phyloP scores from a whole-genome alignment of 179 eudicot genomes.

The Spinacia oleracea region DNA sequence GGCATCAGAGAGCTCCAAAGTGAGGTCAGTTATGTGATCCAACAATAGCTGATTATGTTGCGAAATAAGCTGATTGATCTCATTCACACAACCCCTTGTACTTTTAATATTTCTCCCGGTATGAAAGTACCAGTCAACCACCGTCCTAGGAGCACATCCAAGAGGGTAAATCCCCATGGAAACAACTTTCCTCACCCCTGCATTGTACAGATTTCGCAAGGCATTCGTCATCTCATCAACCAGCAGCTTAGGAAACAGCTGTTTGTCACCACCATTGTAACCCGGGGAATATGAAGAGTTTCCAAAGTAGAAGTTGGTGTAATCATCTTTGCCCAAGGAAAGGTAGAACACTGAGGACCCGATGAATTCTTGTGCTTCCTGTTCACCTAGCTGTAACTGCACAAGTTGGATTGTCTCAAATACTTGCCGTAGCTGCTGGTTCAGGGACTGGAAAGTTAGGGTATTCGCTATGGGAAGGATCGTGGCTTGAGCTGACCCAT shows the following conservation, averaged over 20 bases:
- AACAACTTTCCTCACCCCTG: constrained; percentile 51
- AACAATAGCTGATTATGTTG: constrained; percentile 48
- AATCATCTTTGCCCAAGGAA: constrained; percentile 69
- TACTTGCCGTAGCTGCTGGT: constrained; percentile 61
- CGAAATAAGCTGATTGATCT: constrained; percentile 47
- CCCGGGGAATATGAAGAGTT: constrained; percentile 16
- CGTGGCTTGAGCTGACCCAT: constrained; percentile 53
- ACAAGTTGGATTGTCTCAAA: constrained; percentile 58
- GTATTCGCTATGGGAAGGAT: constrained; percentile 35
- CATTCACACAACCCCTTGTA: constrained; percentile 38
- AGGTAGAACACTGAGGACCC: constrained; percentile 60
- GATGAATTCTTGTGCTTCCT: constrained; percentile 31
- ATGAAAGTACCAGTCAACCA: constrained; percentile 31
- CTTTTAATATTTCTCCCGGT: constrained; percentile 20
- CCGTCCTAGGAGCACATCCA: constrained; percentile 59
- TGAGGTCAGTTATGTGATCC: constrained; percentile 42
- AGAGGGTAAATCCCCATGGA: constrained; percentile 55
- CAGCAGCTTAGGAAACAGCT: constrained; percentile 35
- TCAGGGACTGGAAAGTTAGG: constrained; percentile 54
- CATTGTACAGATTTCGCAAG: constrained; percentile 44
- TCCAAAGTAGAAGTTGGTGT: constrained; percentile 37
- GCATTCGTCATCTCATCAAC: constrained; percentile 49
- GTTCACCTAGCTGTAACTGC: constrained; percentile 44
- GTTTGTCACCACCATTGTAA: constrained; percentile 12
- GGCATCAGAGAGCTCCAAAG: constrained; percentile 42